Evolutionary conservation across 2,329 filamentous ascomycete genomes (phyloP), one percentile per base, ranked within the genome.

Genomic region (Clonostachys chloroleuca): DNA sequence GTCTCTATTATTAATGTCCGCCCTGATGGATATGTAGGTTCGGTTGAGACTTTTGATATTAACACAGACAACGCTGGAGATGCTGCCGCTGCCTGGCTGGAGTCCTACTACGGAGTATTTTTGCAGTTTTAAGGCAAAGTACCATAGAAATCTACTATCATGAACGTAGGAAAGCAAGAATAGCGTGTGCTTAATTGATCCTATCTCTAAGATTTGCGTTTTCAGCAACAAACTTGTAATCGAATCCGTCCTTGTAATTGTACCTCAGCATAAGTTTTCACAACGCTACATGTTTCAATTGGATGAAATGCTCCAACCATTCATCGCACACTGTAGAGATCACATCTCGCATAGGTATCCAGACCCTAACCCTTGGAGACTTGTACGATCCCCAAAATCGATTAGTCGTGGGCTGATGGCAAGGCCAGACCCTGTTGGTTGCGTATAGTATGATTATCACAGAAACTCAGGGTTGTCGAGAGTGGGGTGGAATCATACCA

Each of bases 1-100:
- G 76, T 86, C 6, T 81, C 78, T 5, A 76, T 89, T 39, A 70
- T 85, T 37, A 84, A 86, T 55, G 82, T 90, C 3, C 74, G 86
- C 5, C 86, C 86, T 0, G 86, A 90, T 62, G 86, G 86, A 10
- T 90, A 89, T 59, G 80, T 89, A 5, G 86, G 86, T 2, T 80
- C 75, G n/a, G 64, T 87, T 18, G 69, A 74, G 40, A 66, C 73
- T 39, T 78, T 75, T 74, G 73, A 78, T 57, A 69, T 73, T 34
- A 70, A 67, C 53, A 58, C 75, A 24, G 75, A 77, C 46, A 73
- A 74, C 40, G 72, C 0, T 76, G 64, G 75, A 6, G 78, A 72
- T 40, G 68, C 73, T 42, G 78, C 78, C 8, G 78, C 77, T 30
- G 65, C 62, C 50, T 81, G 77, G 77, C 63, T 81, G 20, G 76